Conservation (phyloP, 2,329 filamentous ascomycete species). For the Ploettnerulaceae sp. region DNA sequence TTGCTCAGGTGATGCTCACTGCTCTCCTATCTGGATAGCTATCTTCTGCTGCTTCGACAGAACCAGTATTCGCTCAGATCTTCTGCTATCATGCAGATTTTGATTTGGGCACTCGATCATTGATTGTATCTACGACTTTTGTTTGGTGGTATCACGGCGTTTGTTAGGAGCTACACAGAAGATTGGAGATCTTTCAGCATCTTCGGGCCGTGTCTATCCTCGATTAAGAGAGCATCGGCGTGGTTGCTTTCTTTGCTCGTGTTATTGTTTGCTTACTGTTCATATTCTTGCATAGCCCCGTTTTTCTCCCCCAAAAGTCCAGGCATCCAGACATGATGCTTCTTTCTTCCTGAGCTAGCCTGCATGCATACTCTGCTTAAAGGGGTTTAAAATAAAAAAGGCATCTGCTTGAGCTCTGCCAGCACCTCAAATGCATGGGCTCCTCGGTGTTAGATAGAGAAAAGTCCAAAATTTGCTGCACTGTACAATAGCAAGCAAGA, state of each 20-base stretch:
- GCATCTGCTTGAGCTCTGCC: slow-evolving; percentile 3
- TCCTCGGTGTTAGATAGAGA: slow-evolving; percentile 4
- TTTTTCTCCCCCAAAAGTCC: slow-evolving; percentile 5
- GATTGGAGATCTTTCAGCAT: slow-evolving; percentile 32
- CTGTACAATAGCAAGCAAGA: slow-evolving; percentile 11
- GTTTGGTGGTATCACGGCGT: slow-evolving; percentile 33
- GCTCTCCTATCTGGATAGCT: slow-evolving; percentile 4
- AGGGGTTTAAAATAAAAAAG: background rate
- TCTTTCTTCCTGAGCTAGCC: background rate
- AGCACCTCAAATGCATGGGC: background rate
- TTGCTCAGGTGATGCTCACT: background rate
- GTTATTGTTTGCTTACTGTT: slow-evolving; percentile 29
- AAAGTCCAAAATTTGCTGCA: slow-evolving; percentile 3
- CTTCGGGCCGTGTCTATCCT: slow-evolving; percentile 21
- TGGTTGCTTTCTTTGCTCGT: slow-evolving; percentile 21
- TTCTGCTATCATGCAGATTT: slow-evolving; percentile 22
- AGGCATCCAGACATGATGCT: slow-evolving; percentile 1
- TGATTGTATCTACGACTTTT: slow-evolving; percentile 22
- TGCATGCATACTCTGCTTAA: slow-evolving; percentile 3
- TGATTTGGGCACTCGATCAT: slow-evolving; percentile 20
- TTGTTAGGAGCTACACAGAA: slow-evolving; percentile 31
- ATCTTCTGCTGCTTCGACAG: slow-evolving; percentile 8
- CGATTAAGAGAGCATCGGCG: slow-evolving; percentile 21
- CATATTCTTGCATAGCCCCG: slow-evolving; percentile 28
- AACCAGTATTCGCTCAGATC: slow-evolving; percentile 10